These are phyloP conservation scores for Colletotrichum sublineola DNA, from an alignment of 2,329 filamentous ascomycete species.

Conservation along the genomic window DNA sequence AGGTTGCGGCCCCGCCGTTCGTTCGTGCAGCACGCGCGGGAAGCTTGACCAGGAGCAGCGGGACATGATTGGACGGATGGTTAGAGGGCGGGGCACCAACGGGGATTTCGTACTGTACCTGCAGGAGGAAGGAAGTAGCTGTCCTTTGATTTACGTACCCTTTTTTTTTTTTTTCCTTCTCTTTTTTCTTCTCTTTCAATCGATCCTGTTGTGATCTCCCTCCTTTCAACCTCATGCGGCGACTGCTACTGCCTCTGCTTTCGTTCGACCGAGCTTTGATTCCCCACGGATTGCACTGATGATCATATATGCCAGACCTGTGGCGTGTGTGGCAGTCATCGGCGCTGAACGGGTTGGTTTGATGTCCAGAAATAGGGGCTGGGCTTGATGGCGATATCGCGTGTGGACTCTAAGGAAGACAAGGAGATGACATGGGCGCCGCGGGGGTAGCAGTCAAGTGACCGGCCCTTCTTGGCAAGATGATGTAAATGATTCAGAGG, in stretches of 20 bases:
- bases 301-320: not conserved
- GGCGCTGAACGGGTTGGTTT: not conserved
- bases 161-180: not conserved
- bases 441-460: not conserved
- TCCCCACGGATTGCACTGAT: not conserved
- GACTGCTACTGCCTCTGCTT: not conserved
- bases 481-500: constrained; percentile 1
- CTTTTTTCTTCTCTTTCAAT: too few species aligned
- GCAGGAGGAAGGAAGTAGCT: constrained; percentile 24
- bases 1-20: not conserved
- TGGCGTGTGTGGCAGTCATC: not conserved
- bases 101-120: constrained; percentile 14
- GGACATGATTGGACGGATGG: constrained; percentile 19
- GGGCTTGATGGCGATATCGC: not conserved
- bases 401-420: not conserved
- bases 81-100: not conserved
- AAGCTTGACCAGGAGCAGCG: constrained; percentile 20
- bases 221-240: not conserved
- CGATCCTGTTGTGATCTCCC: too few species aligned
- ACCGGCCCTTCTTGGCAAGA: not conserved
- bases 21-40: constrained; percentile 22
- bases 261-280: constrained; percentile 8
- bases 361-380: constrained; percentile 11
- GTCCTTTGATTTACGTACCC: not conserved
- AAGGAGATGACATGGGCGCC: not conserved